Base-by-base conservation (phyloP, 2,329 filamentous ascomycete species). In the Aureobasidium sp. region DNA sequence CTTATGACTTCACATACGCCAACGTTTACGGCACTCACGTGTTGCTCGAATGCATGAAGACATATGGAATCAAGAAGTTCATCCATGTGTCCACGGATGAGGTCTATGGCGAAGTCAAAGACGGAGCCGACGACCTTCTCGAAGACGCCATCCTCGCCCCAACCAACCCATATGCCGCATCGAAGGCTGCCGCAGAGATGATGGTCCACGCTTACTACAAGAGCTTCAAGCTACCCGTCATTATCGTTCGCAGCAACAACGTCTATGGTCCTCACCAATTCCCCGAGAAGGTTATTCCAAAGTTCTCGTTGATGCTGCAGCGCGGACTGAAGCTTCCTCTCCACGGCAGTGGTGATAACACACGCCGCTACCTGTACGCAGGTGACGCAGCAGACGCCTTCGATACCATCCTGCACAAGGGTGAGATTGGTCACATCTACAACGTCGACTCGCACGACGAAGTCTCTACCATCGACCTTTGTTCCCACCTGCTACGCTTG, bases 21-120 rank as follows among this genome's bases (percentile, higher is more conserved):
- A 94, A 93, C 68, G 89, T 92, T 17, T 87, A 89, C 66, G 90
- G 89, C 50, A 93, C 90, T 20, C 89, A 93, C 72, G 87, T 91
- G 42, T 80, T 93, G 64, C 78, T 93, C 10, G 90, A 94, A 74
- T 87, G 86, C 69, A 86, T 88, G 53, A 87, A 88, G 73, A 87
- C 88, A 71, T 82, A 88, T 56, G 82, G 67, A 39, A 81, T 93
- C 71, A 84, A 81, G 68, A 82, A 87, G 55, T 93, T 93, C 74
- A 87, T 93, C 69, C 89, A 93, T 74, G 85, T 93, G 65, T 91
- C 87, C 9, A 93, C 90, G 1, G 90, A 94, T 71, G 90, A 93
- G 76, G 89, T 93, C 1, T 93, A 93, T 68, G 90, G 90, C 46
- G 89, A 93, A 72, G 87, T 90, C 63, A 84, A 84, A 64, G 84